Conservation (phyloP, 345 rosid genomes). For the Gynandropsis gynandra region DNA sequence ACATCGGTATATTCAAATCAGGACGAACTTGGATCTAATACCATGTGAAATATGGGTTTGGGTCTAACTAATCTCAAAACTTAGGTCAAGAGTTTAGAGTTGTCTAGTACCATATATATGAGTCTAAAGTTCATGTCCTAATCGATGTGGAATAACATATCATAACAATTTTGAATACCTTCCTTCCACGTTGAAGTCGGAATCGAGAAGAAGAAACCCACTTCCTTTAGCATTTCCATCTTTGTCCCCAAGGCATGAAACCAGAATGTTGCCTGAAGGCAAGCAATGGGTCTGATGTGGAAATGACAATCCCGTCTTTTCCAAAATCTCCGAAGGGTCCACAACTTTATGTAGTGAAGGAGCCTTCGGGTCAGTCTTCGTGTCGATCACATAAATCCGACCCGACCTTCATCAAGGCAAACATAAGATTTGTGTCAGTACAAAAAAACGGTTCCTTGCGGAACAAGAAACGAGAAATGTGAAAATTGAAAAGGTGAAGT, state of each 20-base stretch:
- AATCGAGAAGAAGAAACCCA: slow-evolving; percentile 89
- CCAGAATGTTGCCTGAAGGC: slow-evolving; percentile 70
- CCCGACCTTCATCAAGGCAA: slow-evolving; percentile 55
- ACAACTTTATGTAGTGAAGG: slow-evolving; percentile 81
- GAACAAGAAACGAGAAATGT: too few species aligned
- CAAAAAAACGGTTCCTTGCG: too few species aligned
- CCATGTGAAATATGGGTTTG: too few species aligned
- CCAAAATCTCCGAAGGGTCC: slow-evolving; percentile 47
- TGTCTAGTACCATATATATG: too few species aligned
- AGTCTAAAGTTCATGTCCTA: too few species aligned
- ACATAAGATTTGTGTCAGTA: neutral
- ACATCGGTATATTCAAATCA: too few species aligned
- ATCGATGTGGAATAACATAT: too few species aligned
- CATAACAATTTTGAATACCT: too few species aligned
- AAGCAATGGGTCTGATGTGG: slow-evolving; percentile 96
- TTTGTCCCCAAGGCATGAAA: slow-evolving; percentile 82
- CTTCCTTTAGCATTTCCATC: slow-evolving; percentile 83
- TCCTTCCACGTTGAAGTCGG: slow-evolving; percentile 74
- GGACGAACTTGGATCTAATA: too few species aligned
- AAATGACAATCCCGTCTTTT: slow-evolving; percentile 77
- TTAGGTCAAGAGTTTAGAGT: too few species aligned
- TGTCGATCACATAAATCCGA: slow-evolving; percentile 67
- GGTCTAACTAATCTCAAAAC: too few species aligned
- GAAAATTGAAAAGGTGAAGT: too few species aligned
- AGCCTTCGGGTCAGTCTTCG: slow-evolving; percentile 53